Conservation (phyloP, 345 rosid genomes). For the Hibiscus syriacus region DNA sequence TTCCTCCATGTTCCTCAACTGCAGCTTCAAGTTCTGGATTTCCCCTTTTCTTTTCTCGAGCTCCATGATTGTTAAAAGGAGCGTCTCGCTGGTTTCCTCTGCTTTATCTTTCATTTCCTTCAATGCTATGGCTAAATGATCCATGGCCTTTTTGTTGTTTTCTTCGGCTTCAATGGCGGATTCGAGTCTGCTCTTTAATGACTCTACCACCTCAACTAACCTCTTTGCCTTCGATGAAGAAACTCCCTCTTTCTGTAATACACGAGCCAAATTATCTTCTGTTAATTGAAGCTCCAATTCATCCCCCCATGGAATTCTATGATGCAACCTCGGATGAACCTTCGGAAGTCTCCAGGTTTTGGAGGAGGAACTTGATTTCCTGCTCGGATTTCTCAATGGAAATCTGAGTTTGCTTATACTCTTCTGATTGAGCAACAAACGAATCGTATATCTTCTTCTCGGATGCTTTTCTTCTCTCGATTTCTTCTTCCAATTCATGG, state of each 20-base stretch:
- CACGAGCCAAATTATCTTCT: constrained; percentile 18
- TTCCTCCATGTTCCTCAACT: constrained; percentile 26
- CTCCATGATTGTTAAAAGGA: constrained; percentile 29
- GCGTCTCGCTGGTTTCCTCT: constrained; percentile 45
- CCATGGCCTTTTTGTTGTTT: constrained; percentile 80
- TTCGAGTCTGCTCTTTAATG: constrained; percentile 40
- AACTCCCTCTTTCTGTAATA: constrained; percentile 29
- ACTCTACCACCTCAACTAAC: constrained; percentile 27
- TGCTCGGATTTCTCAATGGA: constrained; percentile 41
- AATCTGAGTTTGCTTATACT: constrained; percentile 40
- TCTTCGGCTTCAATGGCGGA: constrained; percentile 52
- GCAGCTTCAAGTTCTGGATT: constrained; percentile 28
- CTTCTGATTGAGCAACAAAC: constrained; percentile 25
- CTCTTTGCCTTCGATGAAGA: constrained; percentile 22
- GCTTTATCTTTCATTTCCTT: constrained; percentile 68
- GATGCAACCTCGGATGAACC: constrained; percentile 20
- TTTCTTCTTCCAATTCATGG: constrained; percentile 41
- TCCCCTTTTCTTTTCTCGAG: constrained; percentile 31
- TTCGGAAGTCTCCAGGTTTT: constrained; percentile 20
- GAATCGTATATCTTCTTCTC: constrained; percentile 38
- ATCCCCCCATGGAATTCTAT: constrained; percentile 18
- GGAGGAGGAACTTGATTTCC: constrained; percentile 30
- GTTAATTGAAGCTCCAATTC: constrained; percentile 33
- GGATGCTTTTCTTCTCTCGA: constrained; percentile 28
- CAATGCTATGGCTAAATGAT: constrained; percentile 67